Percentiles rank a stretch among this genome's conserved stretches.
Conservation (phyloP, 2,329 filamentous ascomycete species). For the Lasiodiplodia theobromae region DNA sequence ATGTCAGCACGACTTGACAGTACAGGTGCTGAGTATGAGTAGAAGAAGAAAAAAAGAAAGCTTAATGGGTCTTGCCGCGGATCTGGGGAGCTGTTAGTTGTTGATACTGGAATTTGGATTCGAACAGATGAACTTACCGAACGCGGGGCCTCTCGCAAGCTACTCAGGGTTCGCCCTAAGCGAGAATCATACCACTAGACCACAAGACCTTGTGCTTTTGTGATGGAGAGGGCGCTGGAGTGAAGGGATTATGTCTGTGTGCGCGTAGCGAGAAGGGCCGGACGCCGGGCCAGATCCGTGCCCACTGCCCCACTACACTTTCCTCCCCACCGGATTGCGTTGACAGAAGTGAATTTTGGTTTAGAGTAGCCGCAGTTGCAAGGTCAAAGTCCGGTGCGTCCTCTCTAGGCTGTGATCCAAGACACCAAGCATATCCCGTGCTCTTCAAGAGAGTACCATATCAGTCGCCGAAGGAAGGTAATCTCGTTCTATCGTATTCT, state of each 20-base stretch:
- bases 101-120: background rate
- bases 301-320: background rate
- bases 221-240: background rate
- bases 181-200: constrained; percentile 25
- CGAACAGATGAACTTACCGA: constrained; percentile 9
- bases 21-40: too few species aligned
- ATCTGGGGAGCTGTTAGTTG: constrained; percentile 5
- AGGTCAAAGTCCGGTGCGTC: too few species aligned
- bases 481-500: background rate
- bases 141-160: constrained; percentile 19
- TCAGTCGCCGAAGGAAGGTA: too few species aligned
- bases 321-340: background rate
- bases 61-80: constrained; percentile 15
- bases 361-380: too few species aligned
- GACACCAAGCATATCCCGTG: too few species aligned
- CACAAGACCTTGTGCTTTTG: constrained; percentile 5
- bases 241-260: background rate
- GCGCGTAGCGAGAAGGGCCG: background rate
- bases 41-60: background rate
- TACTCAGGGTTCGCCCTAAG: constrained; percentile 17
- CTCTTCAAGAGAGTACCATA: too few species aligned
- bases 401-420: too few species aligned
- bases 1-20: background rate
- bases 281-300: background rate
- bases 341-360: background rate